These are phyloP conservation scores for Salix dunnii DNA, from an alignment of 345 rosid species.

Conservation along the genomic window DNA sequence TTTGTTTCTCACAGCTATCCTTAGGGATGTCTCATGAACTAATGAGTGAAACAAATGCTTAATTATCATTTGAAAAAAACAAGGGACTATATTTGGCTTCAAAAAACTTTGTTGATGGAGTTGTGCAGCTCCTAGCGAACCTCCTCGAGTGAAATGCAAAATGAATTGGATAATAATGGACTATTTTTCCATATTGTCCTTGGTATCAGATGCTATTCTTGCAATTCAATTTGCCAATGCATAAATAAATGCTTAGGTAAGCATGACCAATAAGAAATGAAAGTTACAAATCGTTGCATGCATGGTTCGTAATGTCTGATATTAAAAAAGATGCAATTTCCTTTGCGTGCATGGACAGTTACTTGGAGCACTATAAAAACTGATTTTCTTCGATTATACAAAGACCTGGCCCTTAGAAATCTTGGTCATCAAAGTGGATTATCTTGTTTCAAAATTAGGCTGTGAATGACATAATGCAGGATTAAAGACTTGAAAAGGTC, in stretches of 20 bases:
- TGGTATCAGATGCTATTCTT: not conserved
- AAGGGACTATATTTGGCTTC: not conserved
- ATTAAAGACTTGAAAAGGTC: too few species aligned
- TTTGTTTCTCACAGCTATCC: not conserved
- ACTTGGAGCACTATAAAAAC: too few species aligned
- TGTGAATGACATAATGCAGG: too few species aligned
- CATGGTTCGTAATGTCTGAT: not conserved
- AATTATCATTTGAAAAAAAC: not conserved
- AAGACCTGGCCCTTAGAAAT: too few species aligned
- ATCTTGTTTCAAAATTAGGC: too few species aligned
- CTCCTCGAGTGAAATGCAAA: not conserved
- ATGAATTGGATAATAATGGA: not conserved
- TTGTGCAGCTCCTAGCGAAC: not conserved
- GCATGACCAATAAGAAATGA: not conserved
- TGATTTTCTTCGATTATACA: too few species aligned
- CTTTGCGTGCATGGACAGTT: too few species aligned
- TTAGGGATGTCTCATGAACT: not conserved
- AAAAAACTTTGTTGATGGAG: not conserved
- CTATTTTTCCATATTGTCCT: not conserved
- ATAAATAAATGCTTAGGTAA: not conserved
- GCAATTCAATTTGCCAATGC: not conserved
- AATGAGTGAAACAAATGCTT: constrained; percentile 3
- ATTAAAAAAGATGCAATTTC: too few species aligned
- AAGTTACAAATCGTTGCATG: not conserved
- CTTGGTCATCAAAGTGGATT: too few species aligned